phyloP scores from a whole-genome alignment of 805 yeast species.

The Ogataea saltuana region DNA sequence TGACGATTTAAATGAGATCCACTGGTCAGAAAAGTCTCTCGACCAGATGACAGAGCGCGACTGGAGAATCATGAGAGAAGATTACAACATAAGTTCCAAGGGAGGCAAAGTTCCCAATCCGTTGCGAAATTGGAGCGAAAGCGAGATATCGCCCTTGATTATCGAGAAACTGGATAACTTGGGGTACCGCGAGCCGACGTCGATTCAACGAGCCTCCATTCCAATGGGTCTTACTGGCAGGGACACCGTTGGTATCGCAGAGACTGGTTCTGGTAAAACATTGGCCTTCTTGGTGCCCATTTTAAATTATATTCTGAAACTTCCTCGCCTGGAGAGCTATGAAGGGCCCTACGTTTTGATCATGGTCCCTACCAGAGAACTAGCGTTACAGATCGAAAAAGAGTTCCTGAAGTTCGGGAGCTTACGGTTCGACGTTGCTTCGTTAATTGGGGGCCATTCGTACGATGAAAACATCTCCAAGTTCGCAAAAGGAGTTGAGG shows the following conservation, averaged over 20 bases:
- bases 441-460: constrained; percentile 88
- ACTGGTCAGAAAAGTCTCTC: constrained; percentile 71
- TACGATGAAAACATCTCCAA: constrained; percentile 69
- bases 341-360: constrained; percentile 77
- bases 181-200: constrained; percentile 71
- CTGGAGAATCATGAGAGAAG: constrained; percentile 86
- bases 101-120: constrained; percentile 57
- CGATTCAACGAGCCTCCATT: constrained; percentile 86
- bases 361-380: constrained; percentile 90
- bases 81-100: constrained; percentile 62
- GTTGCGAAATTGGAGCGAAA: constrained; percentile 72
- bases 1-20: constrained; percentile 27
- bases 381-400: constrained; percentile 80
- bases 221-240: constrained; percentile 61
- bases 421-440: constrained; percentile 50
- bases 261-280: constrained; percentile 96
- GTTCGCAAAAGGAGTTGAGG: constrained; percentile 65
- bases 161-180: constrained; percentile 38
- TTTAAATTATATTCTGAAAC: constrained; percentile 50
- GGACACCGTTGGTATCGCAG: constrained; percentile 88
- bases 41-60: constrained; percentile 75
- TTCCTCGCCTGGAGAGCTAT: constrained; percentile 47
- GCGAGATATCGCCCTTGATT: constrained; percentile 46
- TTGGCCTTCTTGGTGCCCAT: constrained; percentile 79
- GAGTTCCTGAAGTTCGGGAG: constrained; percentile 48